phyloP scores from a whole-genome alignment of 2,329 filamentous ascomycete genomes.

The Rutstroemia sp. region DNA sequence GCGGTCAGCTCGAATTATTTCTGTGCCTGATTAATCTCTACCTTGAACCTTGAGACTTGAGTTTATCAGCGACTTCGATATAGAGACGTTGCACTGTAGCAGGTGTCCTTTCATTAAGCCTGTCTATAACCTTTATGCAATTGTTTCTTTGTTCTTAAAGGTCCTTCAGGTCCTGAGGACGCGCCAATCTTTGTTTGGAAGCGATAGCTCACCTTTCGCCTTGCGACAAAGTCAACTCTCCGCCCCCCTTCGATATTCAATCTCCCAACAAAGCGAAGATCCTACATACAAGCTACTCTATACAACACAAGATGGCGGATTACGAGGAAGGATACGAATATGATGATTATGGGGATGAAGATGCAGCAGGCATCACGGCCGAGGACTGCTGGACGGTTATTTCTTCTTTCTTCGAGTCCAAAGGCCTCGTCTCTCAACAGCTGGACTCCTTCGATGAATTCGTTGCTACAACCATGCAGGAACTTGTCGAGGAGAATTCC shows the following conservation, averaged over 20 bases:
- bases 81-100: neutral
- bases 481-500: slow-evolving; percentile 87
- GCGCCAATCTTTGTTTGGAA: slow-evolving; percentile 7
- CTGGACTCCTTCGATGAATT: slow-evolving; percentile 98
- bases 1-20: slow-evolving; percentile 1
- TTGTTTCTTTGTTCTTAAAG: slow-evolving; percentile 12
- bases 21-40: slow-evolving; percentile 5
- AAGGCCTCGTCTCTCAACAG: slow-evolving; percentile 94
- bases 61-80: neutral
- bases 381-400: slow-evolving; percentile 99
- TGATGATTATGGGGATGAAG: slow-evolving; percentile 61
- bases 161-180: slow-evolving; percentile 11
- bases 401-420: slow-evolving; percentile 90
- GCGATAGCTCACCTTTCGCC: slow-evolving; percentile 9
- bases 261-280: neutral
- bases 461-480: slow-evolving; percentile 86
- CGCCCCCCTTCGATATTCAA: neutral
- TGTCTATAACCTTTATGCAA: slow-evolving; percentile 13
- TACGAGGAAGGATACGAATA: slow-evolving; percentile 54
- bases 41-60: neutral
- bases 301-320: slow-evolving; percentile 26
- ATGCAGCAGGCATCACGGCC: slow-evolving; percentile 66
- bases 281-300: neutral
- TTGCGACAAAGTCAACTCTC: slow-evolving; percentile 2
- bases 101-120: neutral